Percentiles rank a stretch among this genome's conserved stretches.
These are phyloP conservation scores for Grigorovia yakushimaensis DNA, from an alignment of 805 yeast genomes.

Conservation along the genomic window DNA sequence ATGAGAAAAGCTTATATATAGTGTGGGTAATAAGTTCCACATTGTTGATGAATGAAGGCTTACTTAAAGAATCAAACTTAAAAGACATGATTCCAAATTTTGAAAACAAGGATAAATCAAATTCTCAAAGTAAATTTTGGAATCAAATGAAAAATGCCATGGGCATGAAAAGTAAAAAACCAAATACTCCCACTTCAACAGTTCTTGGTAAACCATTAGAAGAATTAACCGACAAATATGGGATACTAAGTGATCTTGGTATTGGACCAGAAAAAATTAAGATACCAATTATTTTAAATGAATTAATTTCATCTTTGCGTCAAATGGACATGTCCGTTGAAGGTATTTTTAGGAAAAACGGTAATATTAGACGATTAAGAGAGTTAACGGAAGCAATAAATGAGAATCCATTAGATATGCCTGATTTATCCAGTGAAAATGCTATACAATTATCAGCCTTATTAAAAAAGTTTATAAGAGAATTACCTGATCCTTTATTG, in stretches of 20 bases:
- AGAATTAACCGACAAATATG: constrained; percentile 54
- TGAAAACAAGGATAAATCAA: not conserved
- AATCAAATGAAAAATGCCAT: constrained; percentile 20
- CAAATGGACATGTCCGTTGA: constrained; percentile 92
- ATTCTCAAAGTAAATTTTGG: constrained; percentile 17
- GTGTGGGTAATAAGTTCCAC: constrained; percentile 45
- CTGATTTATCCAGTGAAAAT: constrained; percentile 62
- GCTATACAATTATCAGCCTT: constrained; percentile 91
- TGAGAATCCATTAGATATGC: constrained; percentile 57
- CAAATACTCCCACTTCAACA: constrained; percentile 17
- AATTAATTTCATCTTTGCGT: constrained; percentile 68
- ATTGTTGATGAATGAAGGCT: constrained; percentile 21
- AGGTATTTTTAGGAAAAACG: constrained; percentile 93
- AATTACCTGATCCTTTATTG: constrained; percentile 83
- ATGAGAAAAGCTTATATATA: constrained; percentile 36
- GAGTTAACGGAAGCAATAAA: constrained; percentile 69
- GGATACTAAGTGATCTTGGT: constrained; percentile 77
- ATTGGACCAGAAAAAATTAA: constrained; percentile 71
- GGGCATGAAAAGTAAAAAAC: constrained; percentile 20
- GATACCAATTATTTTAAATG: constrained; percentile 83
- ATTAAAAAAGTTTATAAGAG: constrained; percentile 83
- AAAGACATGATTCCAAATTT: constrained; percentile 2
- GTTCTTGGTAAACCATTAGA: constrained; percentile 78
- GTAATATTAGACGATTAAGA: constrained; percentile 76
- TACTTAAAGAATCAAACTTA: constrained; percentile 6